These are phyloP conservation scores for Fusarium tanahbumbuense DNA, from an alignment of 2,329 filamentous ascomycete species.

Conservation along the genomic window DNA sequence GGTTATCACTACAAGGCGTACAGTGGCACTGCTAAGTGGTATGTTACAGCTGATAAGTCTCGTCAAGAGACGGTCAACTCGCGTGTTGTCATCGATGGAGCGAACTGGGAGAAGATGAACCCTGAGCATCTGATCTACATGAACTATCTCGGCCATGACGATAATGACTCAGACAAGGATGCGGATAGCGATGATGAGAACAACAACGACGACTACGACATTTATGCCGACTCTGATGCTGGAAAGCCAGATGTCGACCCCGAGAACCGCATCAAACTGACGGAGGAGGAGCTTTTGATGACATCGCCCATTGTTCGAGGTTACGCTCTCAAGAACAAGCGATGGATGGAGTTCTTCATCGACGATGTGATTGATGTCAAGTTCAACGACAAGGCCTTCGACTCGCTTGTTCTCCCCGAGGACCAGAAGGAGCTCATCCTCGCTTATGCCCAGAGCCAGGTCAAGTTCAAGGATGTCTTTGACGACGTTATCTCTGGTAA, in stretches of 20 bases:
- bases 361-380: slow-evolving; percentile 57
- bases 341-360: slow-evolving; percentile 63
- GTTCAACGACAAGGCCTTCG: slow-evolving; percentile 63
- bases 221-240: neutral
- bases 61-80: slow-evolving; percentile 47
- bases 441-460: slow-evolving; percentile 62
- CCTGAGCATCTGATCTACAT: slow-evolving; percentile 44
- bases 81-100: slow-evolving; percentile 49
- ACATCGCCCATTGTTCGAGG: slow-evolving; percentile 58
- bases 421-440: slow-evolving; percentile 64
- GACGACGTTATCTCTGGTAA: slow-evolving; percentile 66
- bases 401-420: slow-evolving; percentile 60
- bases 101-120: slow-evolving; percentile 49
- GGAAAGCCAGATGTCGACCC: neutral
- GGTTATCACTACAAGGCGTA: slow-evolving; percentile 63
- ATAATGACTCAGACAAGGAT: neutral
- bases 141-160: neutral
- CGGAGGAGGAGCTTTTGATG: slow-evolving; percentile 56
- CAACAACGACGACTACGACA: neutral
- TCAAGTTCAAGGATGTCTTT: slow-evolving; percentile 56
- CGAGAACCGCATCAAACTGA: slow-evolving; percentile 46
- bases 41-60: slow-evolving; percentile 39
- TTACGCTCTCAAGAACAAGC: slow-evolving; percentile 61
- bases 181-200: slow-evolving; percentile 11
- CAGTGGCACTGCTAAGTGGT: slow-evolving; percentile 52